A percentile compares a stretch with the other conserved stretches of the same genome.
These are phyloP conservation scores for Cryphonectria naterciae DNA, from an alignment of 2,329 filamentous ascomycete species.

Conservation along the genomic window DNA sequence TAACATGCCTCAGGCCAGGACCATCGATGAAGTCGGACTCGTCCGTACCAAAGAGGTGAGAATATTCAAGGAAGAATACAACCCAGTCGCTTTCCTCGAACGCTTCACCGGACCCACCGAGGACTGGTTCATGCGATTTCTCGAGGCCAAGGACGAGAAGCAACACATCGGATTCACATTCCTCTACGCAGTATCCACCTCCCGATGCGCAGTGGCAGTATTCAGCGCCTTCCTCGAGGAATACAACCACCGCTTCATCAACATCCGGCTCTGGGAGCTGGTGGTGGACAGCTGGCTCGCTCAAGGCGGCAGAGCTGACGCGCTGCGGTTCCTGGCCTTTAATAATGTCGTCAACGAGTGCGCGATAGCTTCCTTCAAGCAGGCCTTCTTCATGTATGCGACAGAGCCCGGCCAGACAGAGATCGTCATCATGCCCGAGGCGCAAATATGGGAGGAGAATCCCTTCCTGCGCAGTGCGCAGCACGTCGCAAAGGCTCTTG, in stretches of 20 bases:
- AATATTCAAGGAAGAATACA: neutral
- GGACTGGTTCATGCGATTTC: neutral
- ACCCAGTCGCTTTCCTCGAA: neutral
- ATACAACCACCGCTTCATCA: neutral
- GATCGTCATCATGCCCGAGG: neutral
- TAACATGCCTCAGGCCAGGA: neutral
- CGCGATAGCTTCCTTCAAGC: neutral
- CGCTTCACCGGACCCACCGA: neutral
- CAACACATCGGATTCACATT: neutral
- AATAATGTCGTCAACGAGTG: neutral
- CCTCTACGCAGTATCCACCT: neutral
- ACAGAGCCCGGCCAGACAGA: neutral
- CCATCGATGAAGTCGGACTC: neutral
- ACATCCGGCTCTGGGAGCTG: constrained; percentile 8
- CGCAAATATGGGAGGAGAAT: neutral
- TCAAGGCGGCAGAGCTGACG: neutral
- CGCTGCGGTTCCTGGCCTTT: neutral
- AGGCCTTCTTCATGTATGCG: neutral
- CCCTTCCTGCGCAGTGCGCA: neutral
- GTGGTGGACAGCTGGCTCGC: neutral
- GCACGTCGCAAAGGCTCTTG: neutral
- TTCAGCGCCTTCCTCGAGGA: neutral
- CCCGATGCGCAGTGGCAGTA: neutral
- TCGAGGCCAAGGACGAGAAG: neutral
- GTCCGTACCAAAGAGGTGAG: neutral